Evolutionary conservation across 257 asterid species (phyloP).

Genomic region (Phtheirospermum japonicum): DNA sequence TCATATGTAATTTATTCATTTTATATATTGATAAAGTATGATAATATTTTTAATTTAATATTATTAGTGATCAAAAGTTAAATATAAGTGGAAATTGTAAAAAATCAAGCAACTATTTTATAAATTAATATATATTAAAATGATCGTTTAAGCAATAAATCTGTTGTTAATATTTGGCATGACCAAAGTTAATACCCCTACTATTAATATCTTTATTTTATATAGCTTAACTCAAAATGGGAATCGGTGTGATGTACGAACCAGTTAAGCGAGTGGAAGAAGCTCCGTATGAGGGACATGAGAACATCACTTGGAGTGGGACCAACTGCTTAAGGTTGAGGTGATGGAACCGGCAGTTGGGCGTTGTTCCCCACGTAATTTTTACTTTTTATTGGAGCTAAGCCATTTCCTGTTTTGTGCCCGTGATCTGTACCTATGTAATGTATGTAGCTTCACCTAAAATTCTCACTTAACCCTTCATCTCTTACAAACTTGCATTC

Average conservation of each 20-base stretch:
- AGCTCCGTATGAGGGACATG: neutral
- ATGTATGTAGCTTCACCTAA: slow-evolving; percentile 13
- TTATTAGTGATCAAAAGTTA: too few relatives aligned
- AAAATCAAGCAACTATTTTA: too few relatives aligned
- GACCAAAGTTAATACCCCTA: too few relatives aligned
- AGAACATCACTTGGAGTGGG: slow-evolving; percentile 25
- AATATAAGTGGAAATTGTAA: too few relatives aligned
- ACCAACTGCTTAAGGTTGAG: slow-evolving; percentile 21
- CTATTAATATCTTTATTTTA: too few relatives aligned
- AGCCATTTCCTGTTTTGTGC: slow-evolving; percentile 12
- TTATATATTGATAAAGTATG: too few relatives aligned
- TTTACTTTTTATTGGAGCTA: slow-evolving; percentile 1
- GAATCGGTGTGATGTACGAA: neutral
- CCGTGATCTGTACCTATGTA: slow-evolving; percentile 25
- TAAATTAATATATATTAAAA: too few relatives aligned
- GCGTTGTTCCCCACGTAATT: slow-evolving; percentile 17
- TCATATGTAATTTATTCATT: too few relatives aligned
- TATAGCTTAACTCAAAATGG: too few relatives aligned
- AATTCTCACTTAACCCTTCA: slow-evolving; percentile 12
- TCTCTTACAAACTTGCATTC: neutral
- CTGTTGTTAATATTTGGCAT: too few relatives aligned
- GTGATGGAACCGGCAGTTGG: slow-evolving; percentile 26
- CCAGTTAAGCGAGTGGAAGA: slow-evolving; percentile 3
- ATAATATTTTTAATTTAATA: too few relatives aligned
- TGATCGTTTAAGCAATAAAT: too few relatives aligned